phyloP scores from a whole-genome alignment of 805 yeast species.

The Yamadazyma akitaensis region DNA sequence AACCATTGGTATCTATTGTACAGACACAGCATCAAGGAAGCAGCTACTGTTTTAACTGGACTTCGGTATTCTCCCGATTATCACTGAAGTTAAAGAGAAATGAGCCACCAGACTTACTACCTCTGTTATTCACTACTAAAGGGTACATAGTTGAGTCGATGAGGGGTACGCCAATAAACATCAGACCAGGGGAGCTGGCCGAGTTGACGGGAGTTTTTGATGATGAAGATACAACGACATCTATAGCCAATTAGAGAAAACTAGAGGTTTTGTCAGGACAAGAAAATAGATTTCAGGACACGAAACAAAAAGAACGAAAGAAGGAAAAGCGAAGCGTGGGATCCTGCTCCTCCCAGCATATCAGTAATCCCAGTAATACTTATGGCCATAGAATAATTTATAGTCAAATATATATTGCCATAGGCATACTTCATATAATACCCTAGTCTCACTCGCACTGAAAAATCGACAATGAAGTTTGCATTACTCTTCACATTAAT shows the following conservation, averaged over 20 bases:
- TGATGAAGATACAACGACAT: background rate
- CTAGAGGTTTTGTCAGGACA: too few relatives aligned
- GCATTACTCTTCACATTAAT: background rate
- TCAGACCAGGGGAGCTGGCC: background rate
- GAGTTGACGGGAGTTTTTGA: background rate
- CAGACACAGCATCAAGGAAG: background rate
- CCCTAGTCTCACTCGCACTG: background rate
- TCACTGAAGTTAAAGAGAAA: background rate
- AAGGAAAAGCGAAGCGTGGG: too few relatives aligned
- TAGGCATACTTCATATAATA: too few relatives aligned
- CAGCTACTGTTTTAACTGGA: background rate
- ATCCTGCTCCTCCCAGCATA: too few relatives aligned
- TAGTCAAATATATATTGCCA: too few relatives aligned
- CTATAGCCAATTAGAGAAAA: background rate
- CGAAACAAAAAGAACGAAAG: too few relatives aligned
- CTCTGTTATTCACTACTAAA: background rate
- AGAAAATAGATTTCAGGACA: too few relatives aligned
- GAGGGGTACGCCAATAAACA: background rate
- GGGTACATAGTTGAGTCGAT: background rate
- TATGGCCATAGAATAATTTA: too few relatives aligned
- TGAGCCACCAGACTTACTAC: background rate
- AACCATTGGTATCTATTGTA: background rate
- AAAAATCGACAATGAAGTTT: constrained; percentile 5
- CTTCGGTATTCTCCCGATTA: background rate
- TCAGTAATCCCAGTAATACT: too few relatives aligned